Base-by-base conservation (phyloP, 257 asterid genomes). In the Solanum rostratum region DNA sequence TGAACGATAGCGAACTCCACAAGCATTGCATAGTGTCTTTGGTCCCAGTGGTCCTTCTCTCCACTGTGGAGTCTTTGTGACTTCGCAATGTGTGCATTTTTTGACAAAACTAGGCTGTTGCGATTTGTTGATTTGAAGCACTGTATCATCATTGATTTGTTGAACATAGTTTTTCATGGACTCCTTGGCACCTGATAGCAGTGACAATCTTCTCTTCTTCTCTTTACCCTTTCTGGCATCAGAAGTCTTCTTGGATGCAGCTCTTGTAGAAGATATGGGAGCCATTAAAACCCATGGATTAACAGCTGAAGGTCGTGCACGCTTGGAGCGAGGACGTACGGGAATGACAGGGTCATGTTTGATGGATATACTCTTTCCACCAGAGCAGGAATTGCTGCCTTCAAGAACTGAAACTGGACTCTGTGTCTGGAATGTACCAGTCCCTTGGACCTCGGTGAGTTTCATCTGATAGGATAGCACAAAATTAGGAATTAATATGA, bases 1-100 rank as follows among this genome's bases (percentile, higher is more conserved):
- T 0, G 98, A 95, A 22, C 98, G 86, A 85, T 89, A 92, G 5
- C 98, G 92, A 37, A 95, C 98, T 10, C 98, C 98, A 68, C 98
- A 95, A 2, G 98, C 98, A n/a, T 95, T 95, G 92, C 98, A 95
- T 13, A 95, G 89, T 2, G 97, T 93, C 91, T 90, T 92, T 0
- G 95, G 97, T 4, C 98, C 98, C 89, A 86, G 10, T 0, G 98
- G 98, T 20, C 98, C 98, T 92, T 92, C 97, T 66, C 98, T 90
- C 98, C 98, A 95, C 84, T 95, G 98, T 7, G 98, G 98, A 1
- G 98, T 95, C 89, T 89, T 92, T 39, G 95, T 90, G 43, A 90
- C 92, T 87, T 93, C 90, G 65, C 98, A 95, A 85, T 95, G 98
- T 20, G 93, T 84, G 90, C 98, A 95, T 74, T 89, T 92, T 66